Base-by-base conservation (phyloP, 2,329 filamentous ascomycete species). In the Drechslerella coelobrocha region DNA sequence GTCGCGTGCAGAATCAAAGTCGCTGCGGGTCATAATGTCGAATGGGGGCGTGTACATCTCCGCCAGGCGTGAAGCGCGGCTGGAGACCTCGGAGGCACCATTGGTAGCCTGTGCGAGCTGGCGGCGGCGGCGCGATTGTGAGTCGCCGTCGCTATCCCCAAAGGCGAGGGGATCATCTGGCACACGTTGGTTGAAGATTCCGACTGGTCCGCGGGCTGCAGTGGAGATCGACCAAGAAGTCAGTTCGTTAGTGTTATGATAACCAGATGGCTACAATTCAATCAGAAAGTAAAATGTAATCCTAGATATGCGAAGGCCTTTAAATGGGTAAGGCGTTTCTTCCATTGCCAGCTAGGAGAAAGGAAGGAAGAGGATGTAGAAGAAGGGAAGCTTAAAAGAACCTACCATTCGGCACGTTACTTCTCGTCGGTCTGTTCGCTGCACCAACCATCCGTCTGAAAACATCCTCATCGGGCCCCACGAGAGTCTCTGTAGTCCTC, bases 41-140 rank as follows among this genome's bases (percentile, higher is more conserved):
- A 92, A 94, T 0, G 94, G 94, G 1, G 94, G 94, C 39, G 92
- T 86, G 80, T 95, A 99, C 72, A 99, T 85, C 77, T 97, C 91
- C 37, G 93, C 92, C 2, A 99, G 86, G 75, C 90, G 87, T 73
- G 84, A 89, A 8, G 89, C 86, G 77, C 94, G 92, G 41, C 84
- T 83, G 4, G 87, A 88, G 72, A 84, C 76, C 74, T 89, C 85
- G 23, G 87, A 88, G 23, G 84, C 84, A 57, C 85, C 88, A 10
- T 86, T 87, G 0, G 87, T 89, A 2, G 86, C 85, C 59, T 82
- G 82, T 23, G 86, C 81, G 12, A 89, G 81, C 66, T 80, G 81
- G 73, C 82, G 81, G 52, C 84, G 82, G 52, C 82, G 82, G 77
- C 78, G 24, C 81, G 74, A 72, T 2, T 48, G 14, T 21, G 45